Base-by-base conservation (phyloP, 768 basidiomycete species). In the Asterophora parasitica region DNA sequence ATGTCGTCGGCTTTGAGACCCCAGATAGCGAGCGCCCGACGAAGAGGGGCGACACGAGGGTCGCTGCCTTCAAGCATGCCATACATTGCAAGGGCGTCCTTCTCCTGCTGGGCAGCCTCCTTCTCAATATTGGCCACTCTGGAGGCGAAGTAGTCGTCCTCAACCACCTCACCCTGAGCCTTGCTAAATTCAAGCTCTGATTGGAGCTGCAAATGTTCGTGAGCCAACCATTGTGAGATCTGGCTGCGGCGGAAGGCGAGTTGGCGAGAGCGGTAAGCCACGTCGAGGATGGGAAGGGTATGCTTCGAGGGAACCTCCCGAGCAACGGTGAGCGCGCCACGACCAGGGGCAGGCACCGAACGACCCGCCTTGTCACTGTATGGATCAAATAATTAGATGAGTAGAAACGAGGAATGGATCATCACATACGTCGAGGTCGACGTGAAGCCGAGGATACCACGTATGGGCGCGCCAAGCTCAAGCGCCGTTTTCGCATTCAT, bases 401-500 rank as follows among this genome's bases (percentile, higher is more conserved):
- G 35, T 30, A 19, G 13, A 40, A 11, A 33, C 11, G 23, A 19
- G 9, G 30, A 19, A 48, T 19, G 2, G 28, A 40, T 28, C 17
- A 41, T 26, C 9, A 76, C 88, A 61, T 66, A 92, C 88, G 89
- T 92, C 7, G 92, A 92, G 2, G 96, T 99, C 2, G 95, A 93
- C 2, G 96, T 96, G 75, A 91, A 98, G 1, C 84, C 93, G 50
- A 99, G 77, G 58, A 99, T 79, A 60, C 90, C 92, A 56, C 91
- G 92, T 59, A 99, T 91, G 15, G 92, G 89, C 30, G 84, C 85
- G 49, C 96, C 96, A 44, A 98, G 82, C 59, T 96, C 90, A 46
- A 99, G 72, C 17, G 96, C 96, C 3, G 94, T 96, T 71, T 86
- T 91, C 15, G 96, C 96, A 57, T 74, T 92, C 96, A 99, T 99